Evolutionary conservation across 208 protist species (phyloP), one percentile per base, ranked within the genome.

Genomic region (Novymonas esmeraldas): DNA sequence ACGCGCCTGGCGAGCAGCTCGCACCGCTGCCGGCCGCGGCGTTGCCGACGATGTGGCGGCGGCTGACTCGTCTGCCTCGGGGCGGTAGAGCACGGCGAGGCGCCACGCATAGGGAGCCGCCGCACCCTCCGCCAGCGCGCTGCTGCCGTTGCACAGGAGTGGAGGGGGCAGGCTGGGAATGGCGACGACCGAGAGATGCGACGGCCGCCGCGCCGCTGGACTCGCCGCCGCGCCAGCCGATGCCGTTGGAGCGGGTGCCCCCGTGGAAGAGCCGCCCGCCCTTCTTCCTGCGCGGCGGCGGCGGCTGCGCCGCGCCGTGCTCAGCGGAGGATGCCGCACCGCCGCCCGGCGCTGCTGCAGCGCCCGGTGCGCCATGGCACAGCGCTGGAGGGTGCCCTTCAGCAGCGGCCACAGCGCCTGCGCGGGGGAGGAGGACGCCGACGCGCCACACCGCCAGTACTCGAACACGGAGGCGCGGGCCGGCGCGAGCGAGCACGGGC

Each of bases 381-480:
- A 56, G 11, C 69, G 60, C 55, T 55, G 31, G n/a, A 64, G 6
- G 9, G 34, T 20, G 24, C n/a, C 22, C 24, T 58, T 57, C 22
- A 67, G 22, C 14, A 16, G 34, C 33, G 44, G 36, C 26, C 22
- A 39, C 10, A 20, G n/a, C n/a, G 42, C 2, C 26, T 49, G 22
- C 7, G 58, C 2, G 7, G 7, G 4, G 2, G 59, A 64, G 28
- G 56, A 62, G 3, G 10, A 24, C 26, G 44, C 28, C 0, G 31
- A 57, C 18, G 31, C 6, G 10, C 54, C 38, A 39, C 61, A 63
- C 18, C 67, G 58, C 89, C 89, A 94, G 48, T 69, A 67, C 73
- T 94, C 89, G 38, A 86, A 83, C 41, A 84, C 22, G 14, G 79
- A 86, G 7, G 77, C 75, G 24, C 36, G 33, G 7, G 41, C 24